These are phyloP conservation scores for Saccharomycopsis phalli DNA, from an alignment of 1,139 yeast species.

Conservation along the genomic window DNA sequence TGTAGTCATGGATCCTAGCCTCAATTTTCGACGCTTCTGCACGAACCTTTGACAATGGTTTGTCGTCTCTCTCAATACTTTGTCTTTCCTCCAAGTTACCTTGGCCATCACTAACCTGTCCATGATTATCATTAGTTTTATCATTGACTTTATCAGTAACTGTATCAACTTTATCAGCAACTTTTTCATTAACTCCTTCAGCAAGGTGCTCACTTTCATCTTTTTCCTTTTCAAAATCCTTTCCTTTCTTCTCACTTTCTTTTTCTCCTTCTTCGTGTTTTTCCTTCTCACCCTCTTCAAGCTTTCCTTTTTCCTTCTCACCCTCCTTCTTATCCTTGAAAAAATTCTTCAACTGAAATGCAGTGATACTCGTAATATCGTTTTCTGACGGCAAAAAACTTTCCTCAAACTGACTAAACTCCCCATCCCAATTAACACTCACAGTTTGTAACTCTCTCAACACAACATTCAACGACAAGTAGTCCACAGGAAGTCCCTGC, in stretches of 20 bases:
- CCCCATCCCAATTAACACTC: conserved; percentile 83
- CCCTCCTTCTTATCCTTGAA: conserved; percentile 30
- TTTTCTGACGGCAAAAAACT: conserved; percentile 82
- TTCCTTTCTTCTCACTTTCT: conserved; percentile 1
- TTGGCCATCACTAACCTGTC: too few relatives aligned
- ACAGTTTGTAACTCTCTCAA: conserved; percentile 68
- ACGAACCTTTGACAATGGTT: conserved; percentile 14
- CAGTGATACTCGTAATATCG: conserved; percentile 86
- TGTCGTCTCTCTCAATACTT: background rate
- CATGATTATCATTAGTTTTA: conserved; percentile 14
- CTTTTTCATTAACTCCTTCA: background rate
- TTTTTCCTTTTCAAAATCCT: background rate
- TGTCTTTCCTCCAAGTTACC: background rate
- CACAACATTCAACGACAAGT: conserved; percentile 60
- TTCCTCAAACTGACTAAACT: conserved; percentile 74
- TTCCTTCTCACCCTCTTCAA: conserved; percentile 4
- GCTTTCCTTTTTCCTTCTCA: conserved; percentile 22
- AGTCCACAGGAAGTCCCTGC: conserved; percentile 52
- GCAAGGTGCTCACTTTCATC: background rate
- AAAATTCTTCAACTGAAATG: conserved; percentile 73
- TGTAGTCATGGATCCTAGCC: conserved; percentile 6
- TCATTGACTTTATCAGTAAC: conserved; percentile 15
- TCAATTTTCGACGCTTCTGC: conserved; percentile 20
- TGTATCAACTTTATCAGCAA: conserved; percentile 2
- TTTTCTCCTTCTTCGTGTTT: conserved; percentile 1